Evolutionary conservation across 495 filamentous ascomycete genomes (phyloP).

Genomic region (Pyronema omphalodes): DNA sequence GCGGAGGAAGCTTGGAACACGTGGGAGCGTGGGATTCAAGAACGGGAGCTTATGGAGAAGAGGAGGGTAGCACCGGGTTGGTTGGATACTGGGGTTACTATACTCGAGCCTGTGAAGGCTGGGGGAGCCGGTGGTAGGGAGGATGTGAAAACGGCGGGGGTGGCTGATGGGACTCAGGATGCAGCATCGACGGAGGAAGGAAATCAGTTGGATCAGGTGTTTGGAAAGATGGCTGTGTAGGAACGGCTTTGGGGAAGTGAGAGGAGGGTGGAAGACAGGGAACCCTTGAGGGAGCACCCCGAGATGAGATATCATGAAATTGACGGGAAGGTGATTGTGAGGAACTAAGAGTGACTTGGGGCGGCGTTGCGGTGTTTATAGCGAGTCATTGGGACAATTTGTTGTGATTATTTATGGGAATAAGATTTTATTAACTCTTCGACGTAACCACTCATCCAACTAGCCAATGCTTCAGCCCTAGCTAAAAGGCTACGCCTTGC

Average conservation of each 20-base stretch:
- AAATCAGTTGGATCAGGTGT: conserved; percentile 72
- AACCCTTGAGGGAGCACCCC: too few relatives aligned
- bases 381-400: too few relatives aligned
- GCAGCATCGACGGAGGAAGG: conserved; percentile 31
- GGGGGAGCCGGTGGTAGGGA: neutral
- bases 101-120: conserved; percentile 52
- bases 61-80: conserved; percentile 79
- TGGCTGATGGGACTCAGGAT: conserved; percentile 31
- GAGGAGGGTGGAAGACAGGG: neutral
- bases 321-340: too few relatives aligned
- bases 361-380: too few relatives aligned
- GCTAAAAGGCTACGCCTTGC: too few relatives aligned
- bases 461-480: too few relatives aligned
- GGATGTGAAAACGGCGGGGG: neutral
- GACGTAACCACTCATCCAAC: too few relatives aligned
- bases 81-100: conserved; percentile 71
- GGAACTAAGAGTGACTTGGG: too few relatives aligned
- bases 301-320: too few relatives aligned
- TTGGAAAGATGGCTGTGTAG: conserved; percentile 43
- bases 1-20: conserved; percentile 45
- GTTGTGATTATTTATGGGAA: too few relatives aligned
- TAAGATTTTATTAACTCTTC: too few relatives aligned
- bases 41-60: conserved; percentile 81
- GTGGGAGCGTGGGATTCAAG: conserved; percentile 51
- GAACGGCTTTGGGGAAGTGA: conserved; percentile 2